Base-by-base conservation (phyloP, 371 early-diverging fungal species). In the Syncephalastrum racemosum region DNA sequence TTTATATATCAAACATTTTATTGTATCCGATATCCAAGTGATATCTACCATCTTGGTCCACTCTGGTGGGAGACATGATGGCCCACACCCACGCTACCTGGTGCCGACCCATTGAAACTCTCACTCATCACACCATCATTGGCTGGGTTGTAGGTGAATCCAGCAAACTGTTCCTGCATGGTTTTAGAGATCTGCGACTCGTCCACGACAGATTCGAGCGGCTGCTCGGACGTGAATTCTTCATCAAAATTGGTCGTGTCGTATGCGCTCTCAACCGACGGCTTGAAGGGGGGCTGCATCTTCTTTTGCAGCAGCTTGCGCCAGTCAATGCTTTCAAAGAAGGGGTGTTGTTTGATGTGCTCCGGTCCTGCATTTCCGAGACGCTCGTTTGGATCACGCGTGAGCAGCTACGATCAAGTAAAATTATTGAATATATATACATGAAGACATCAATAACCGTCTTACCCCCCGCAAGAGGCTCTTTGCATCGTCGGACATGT, bases 291-390 rank as follows among this genome's bases (percentile, higher is more conserved):
- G n/a, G 98, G 97, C 46, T 88, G 87, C 67, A 92, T 82, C 67
- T 93, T 89, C 66, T 93, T 89, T 48, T 84, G 86, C 67, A 93
- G 79, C 42, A 97, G 70, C 48, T 83, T 87, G 23, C 82, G 78
- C 94, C 95, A 97, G 71, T 96, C 91, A 67, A 96, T 92, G n/a
- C 89, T 86, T 53, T 87, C 87, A 77, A 96, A 97, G 83, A 95
- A 97, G 18, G 88, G 87, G 75, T 96, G 96, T 15, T 70, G 70
- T 77, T 94, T 95, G 75, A 97, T 94, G 52, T 92, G 90, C 43
- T 88, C 85, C 15, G 95, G 88, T 36, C 94, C 94, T 54, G 84
- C 86, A 77, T 80, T 77, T 41, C 97, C 97, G 48, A 97, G 75
- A 23, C 97, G 87, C 50, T 81, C 76, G 25, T 80, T 82, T 2